A percentile compares a stretch with the other conserved stretches of the same genome.
These are phyloP conservation scores for Fusarium chaquense DNA, from an alignment of 2,329 filamentous ascomycete species.

Conservation along the genomic window DNA sequence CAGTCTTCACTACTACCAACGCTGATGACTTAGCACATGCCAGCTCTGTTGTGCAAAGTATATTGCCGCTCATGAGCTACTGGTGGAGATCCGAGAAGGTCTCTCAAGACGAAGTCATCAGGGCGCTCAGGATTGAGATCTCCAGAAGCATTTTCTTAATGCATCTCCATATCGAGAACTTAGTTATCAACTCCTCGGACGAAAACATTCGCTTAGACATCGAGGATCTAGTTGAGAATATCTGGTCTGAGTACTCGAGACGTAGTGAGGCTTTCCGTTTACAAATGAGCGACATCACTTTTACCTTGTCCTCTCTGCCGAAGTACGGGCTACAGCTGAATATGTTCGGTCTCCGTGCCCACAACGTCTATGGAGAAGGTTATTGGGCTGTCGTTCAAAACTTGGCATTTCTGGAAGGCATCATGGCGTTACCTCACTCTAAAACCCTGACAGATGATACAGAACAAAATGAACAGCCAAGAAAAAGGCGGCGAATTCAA, in stretches of 20 bases:
- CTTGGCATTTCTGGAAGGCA: conserved; percentile 68
- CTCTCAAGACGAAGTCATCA: conserved; percentile 70
- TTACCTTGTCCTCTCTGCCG: conserved; percentile 61
- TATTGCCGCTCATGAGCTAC: conserved; percentile 78
- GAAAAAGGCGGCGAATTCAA: conserved; percentile 64
- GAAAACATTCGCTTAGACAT: conserved; percentile 61
- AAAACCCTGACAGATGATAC: conserved; percentile 41
- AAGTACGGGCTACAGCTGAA: conserved; percentile 60
- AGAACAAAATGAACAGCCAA: conserved; percentile 60
- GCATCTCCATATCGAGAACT: conserved; percentile 70
- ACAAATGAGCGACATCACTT: conserved; percentile 80
- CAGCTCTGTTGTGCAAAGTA: conserved; percentile 66
- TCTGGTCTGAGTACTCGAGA: conserved; percentile 84
- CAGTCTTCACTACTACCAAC: conserved; percentile 72
- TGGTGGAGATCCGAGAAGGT: conserved; percentile 82
- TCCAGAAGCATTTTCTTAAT: conserved; percentile 77
- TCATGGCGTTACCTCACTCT: conserved; percentile 53
- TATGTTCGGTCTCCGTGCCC: conserved; percentile 66
- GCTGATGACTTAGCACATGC: conserved; percentile 76
- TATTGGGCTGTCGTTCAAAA: conserved; percentile 71
- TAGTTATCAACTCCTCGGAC: conserved; percentile 60
- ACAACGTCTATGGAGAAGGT: conserved; percentile 67
- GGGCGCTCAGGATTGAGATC: conserved; percentile 79
- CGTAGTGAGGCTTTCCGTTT: conserved; percentile 78
- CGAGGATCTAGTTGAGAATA: conserved; percentile 73